Percentiles rank a stretch among this genome's conserved stretches.
Conservation (phyloP, 2,329 filamentous ascomycete species). For the Chrysoporthe deuterocubensis region DNA sequence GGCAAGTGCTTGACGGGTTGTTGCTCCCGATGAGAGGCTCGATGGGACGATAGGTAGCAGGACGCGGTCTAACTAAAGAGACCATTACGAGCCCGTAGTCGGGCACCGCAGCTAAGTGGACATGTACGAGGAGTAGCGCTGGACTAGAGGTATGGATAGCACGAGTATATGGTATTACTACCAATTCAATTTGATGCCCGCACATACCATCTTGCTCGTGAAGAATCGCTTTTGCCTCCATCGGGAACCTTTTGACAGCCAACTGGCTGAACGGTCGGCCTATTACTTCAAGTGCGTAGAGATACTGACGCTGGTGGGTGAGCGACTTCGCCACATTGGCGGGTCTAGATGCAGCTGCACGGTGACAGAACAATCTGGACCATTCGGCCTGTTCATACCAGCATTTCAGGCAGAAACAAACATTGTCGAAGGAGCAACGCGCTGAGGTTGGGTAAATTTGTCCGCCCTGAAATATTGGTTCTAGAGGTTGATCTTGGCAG, state of each 20-base stretch:
- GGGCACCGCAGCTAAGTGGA: background rate
- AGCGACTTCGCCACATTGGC: background rate
- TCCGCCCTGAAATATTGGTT: background rate
- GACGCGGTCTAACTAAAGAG: background rate
- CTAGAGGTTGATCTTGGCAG: background rate
- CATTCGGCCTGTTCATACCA: background rate
- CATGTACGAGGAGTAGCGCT: background rate
- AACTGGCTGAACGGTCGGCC: background rate
- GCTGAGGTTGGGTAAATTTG: background rate
- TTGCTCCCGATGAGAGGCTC: background rate
- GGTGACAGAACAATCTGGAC: background rate
- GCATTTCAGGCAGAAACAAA: background rate
- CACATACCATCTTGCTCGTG: background rate
- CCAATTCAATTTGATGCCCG: background rate
- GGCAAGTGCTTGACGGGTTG: slow-evolving; percentile 24
- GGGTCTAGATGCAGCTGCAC: background rate
- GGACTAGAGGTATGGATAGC: background rate
- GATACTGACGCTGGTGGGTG: background rate
- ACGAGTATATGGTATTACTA: background rate
- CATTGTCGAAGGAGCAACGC: background rate
- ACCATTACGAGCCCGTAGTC: background rate
- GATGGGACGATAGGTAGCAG: too few species aligned
- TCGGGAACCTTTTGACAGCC: background rate
- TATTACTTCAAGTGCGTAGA: background rate
- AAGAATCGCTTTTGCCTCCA: background rate